A percentile compares a stretch with the other conserved stretches of the same genome.
Conservation (phyloP, 257 asterid genomes). For the Gardenia jasminoides region DNA sequence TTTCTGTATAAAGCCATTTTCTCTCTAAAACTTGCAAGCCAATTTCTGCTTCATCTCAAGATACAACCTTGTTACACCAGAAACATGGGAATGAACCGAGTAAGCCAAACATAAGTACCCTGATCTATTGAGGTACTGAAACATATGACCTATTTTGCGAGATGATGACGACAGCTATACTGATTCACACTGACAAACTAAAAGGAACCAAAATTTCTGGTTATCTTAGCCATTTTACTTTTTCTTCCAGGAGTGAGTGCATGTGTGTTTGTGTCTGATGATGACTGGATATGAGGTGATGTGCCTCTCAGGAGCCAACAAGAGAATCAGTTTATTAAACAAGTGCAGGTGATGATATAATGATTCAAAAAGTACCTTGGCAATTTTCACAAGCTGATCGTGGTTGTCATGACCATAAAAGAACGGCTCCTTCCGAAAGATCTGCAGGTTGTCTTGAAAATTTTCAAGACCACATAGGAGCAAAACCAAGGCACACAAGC, state of each 20-base stretch:
- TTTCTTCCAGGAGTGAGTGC: neutral
- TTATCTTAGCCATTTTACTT: neutral
- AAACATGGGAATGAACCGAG: neutral
- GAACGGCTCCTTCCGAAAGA: constrained; percentile 36
- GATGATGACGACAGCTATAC: neutral
- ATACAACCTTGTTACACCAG: neutral
- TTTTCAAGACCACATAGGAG: neutral
- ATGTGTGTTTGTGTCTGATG: neutral
- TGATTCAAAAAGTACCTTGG: constrained; percentile 20
- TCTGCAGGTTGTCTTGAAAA: constrained; percentile 16
- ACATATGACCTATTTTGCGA: neutral
- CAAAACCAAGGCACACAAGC: neutral
- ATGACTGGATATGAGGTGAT: neutral
- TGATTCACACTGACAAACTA: neutral
- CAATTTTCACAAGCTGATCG: constrained; percentile 37
- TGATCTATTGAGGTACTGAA: neutral
- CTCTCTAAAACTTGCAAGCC: neutral
- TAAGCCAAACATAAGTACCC: neutral
- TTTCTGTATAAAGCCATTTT: neutral
- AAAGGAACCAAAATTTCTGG: neutral
- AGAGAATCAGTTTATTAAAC: neutral
- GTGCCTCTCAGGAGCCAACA: neutral
- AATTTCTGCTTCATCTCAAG: neutral
- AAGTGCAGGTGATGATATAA: constrained; percentile 8
- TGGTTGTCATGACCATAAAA: constrained; percentile 36